phyloP scores from a whole-genome alignment of 805 yeast species.

The Lachancea dasiensis region DNA sequence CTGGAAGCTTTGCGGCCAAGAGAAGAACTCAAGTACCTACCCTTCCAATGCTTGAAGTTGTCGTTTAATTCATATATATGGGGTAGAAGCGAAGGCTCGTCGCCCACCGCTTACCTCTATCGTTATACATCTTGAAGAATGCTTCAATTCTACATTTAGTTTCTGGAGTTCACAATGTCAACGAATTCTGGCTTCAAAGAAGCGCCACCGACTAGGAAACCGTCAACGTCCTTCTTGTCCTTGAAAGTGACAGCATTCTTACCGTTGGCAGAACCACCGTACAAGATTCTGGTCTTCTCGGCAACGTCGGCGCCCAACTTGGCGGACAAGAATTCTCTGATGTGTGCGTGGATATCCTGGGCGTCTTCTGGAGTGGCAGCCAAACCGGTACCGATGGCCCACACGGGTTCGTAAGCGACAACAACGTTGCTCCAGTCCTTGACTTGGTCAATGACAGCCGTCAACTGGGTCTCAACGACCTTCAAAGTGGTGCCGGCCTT shows the following conservation, averaged over 20 bases:
- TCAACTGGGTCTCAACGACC: constrained; percentile 83
- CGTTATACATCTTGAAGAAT: constrained; percentile 6
- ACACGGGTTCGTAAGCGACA: constrained; percentile 97
- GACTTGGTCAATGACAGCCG: constrained; percentile 77
- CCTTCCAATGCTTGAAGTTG: constrained; percentile 2
- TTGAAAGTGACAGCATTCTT: constrained; percentile 85
- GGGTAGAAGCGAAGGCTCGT: too few species aligned
- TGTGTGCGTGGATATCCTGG: constrained; percentile 84
- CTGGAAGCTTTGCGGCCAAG: neutral
- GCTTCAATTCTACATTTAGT: constrained; percentile 33
- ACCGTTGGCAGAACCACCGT: constrained; percentile 98
- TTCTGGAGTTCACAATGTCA: constrained; percentile 90
- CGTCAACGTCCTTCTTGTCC: constrained; percentile 91
- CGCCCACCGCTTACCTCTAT: neutral
- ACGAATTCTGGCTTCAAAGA: constrained; percentile 96
- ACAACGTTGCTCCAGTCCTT: constrained; percentile 89
- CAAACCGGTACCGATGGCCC: constrained; percentile 99
- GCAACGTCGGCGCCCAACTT: constrained; percentile 78
- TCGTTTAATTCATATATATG: constrained; percentile 10
- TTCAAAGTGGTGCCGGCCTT: constrained; percentile 79
- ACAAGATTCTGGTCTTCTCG: constrained; percentile 76
- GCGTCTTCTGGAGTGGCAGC: constrained; percentile 99
- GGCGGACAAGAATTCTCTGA: constrained; percentile 75
- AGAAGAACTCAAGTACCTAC: neutral
- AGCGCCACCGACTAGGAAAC: constrained; percentile 99